These are phyloP conservation scores for Diaporthe velutina DNA, from an alignment of 2,329 filamentous ascomycete species.

Conservation along the genomic window DNA sequence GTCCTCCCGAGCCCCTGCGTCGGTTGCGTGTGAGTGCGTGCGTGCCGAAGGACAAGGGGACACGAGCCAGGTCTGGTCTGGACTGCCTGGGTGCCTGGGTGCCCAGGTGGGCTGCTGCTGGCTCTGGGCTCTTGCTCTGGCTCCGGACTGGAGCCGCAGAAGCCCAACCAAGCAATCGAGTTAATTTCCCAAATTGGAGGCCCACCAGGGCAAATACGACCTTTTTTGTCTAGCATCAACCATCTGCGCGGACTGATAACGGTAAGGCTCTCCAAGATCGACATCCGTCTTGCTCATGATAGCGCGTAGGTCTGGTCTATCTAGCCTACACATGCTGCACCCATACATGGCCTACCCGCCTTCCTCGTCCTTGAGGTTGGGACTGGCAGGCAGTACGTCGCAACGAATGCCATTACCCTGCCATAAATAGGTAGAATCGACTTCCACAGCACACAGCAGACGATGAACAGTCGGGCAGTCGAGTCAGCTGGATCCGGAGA, in stretches of 20 bases:
- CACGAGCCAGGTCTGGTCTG: conserved; percentile 28
- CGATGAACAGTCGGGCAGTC: not conserved
- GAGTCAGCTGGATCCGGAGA: conserved; percentile 26
- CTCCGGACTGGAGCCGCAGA: conserved; percentile 19
- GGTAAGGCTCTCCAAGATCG: conserved; percentile 14
- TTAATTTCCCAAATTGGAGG: conserved; percentile 31
- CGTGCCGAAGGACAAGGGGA: conserved; percentile 18
- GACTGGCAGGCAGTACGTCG: not conserved
- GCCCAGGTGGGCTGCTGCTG: not conserved
- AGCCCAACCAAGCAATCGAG: conserved; percentile 21
- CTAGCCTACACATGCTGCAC: not conserved
- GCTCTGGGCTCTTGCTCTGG: not conserved
- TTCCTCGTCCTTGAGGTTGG: not conserved
- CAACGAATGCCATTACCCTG: not conserved
- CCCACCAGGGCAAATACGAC: conserved; percentile 30
- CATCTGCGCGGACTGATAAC: conserved; percentile 10
- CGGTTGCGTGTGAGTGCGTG: conserved; percentile 24
- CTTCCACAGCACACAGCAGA: not conserved
- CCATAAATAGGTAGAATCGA: not conserved
- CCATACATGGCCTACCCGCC: not conserved
- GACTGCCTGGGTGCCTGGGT: conserved; percentile 8
- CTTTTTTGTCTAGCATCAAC: conserved; percentile 12
- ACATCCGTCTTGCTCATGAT: conserved; percentile 5
- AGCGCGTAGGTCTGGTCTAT: not conserved
- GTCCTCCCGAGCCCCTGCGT: conserved; percentile 30